phyloP scores from a whole-genome alignment of 345 rosid genomes.

The Citrus unshiu region DNA sequence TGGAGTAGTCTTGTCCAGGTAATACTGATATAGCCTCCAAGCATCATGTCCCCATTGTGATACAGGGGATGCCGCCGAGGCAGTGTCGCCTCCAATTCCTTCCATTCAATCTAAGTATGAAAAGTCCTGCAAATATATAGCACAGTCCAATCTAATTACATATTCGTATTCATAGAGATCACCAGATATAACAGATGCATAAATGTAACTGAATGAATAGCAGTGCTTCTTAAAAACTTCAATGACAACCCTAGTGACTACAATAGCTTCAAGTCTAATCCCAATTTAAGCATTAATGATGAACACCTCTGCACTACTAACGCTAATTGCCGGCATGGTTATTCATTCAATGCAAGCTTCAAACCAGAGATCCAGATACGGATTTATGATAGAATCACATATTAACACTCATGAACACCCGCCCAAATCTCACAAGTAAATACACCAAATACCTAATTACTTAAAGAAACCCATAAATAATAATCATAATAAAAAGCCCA shows the following conservation, averaged over 20 bases:
- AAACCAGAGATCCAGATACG: background rate
- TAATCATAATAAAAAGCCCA: background rate
- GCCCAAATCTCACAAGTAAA: background rate
- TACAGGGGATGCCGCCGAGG: slow-evolving; percentile 54
- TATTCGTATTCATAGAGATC: background rate
- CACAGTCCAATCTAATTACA: slow-evolving; percentile 13
- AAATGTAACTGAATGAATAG: background rate
- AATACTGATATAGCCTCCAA: slow-evolving; percentile 83
- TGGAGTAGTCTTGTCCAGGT: slow-evolving; percentile 88
- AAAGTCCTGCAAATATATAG: slow-evolving; percentile 25
- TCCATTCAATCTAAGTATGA: slow-evolving; percentile 51
- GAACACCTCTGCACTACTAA: background rate
- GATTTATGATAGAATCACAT: slow-evolving; percentile 1
- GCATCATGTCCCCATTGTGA: slow-evolving; percentile 63
- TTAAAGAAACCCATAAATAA: background rate
- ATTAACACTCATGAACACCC: background rate
- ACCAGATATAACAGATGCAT: background rate
- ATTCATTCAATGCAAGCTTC: background rate
- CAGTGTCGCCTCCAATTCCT: slow-evolving; percentile 62
- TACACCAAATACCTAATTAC: background rate
- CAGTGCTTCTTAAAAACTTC: background rate
- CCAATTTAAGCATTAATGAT: background rate
- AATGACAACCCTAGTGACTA: background rate
- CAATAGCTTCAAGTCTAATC: background rate
- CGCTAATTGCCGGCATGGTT: background rate